Conservation (phyloP, 495 filamentous ascomycete genomes). For the Halenospora varia region DNA sequence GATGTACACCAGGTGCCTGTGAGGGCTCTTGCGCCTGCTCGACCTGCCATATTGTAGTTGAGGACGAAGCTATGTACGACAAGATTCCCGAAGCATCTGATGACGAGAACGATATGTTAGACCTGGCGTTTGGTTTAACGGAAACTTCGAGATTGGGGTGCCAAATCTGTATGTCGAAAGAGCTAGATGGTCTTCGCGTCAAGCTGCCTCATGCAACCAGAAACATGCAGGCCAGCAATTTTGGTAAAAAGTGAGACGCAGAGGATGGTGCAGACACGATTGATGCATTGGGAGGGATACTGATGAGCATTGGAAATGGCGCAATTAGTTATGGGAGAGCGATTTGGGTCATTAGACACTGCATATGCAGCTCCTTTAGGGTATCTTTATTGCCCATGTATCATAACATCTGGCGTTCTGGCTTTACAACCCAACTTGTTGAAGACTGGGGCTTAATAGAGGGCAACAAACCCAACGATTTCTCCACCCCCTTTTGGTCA, state of each 20-base stretch:
- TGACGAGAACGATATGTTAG: constrained; percentile 99
- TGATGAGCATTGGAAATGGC: neutral
- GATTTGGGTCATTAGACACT: neutral
- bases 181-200: constrained; percentile 81
- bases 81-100: constrained; percentile 89
- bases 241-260: constrained; percentile 47
- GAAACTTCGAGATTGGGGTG: constrained; percentile 96
- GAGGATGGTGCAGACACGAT: neutral
- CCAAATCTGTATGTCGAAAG: constrained; percentile 87
- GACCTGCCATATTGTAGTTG: constrained; percentile 94
- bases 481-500: constrained; percentile 15
- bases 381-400: neutral
- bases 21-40: constrained; percentile 95
- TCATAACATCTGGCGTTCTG: neutral
- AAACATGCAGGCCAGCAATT: constrained; percentile 94
- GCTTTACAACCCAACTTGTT: neutral
- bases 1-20: constrained; percentile 64
- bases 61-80: constrained; percentile 79
- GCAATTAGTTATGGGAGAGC: neutral
- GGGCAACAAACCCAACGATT: neutral
- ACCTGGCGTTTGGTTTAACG: constrained; percentile 90
- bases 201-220: constrained; percentile 88
- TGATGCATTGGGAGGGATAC: neutral
- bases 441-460: neutral
- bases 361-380: neutral